Evolutionary conservation across 2,329 filamentous ascomycete species (phyloP).

Genomic region (Arthrinium phaeospermum): DNA sequence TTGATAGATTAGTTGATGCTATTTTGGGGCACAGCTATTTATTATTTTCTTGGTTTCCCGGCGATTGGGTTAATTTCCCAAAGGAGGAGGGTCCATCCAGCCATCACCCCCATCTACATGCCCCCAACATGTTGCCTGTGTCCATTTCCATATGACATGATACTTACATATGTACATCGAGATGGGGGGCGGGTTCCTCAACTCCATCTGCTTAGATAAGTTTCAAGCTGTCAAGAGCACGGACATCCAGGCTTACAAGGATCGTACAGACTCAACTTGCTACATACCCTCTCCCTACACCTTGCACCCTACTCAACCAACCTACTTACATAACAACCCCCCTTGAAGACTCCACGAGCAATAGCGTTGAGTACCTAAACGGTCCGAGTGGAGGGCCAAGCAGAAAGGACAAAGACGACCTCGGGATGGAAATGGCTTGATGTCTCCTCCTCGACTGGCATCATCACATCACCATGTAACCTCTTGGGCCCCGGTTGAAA

Average conservation of each 20-base stretch:
- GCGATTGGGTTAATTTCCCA: constrained; percentile 16
- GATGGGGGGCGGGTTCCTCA: neutral
- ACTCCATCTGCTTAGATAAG: neutral
- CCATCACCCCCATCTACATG: neutral
- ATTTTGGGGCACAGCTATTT: constrained; percentile 11
- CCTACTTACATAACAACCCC: neutral
- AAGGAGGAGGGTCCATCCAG: neutral
- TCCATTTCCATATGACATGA: neutral
- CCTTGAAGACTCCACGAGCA: constrained; percentile 2
- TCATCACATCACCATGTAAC: neutral
- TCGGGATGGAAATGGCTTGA: neutral
- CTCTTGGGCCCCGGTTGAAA: neutral
- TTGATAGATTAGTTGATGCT: neutral
- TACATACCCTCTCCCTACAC: neutral
- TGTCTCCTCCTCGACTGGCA: neutral
- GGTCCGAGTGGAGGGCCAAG: neutral
- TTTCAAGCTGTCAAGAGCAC: neutral
- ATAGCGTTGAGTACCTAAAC: neutral
- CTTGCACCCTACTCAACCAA: neutral
- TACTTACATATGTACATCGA: neutral
- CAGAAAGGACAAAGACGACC: neutral
- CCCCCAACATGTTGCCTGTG: neutral
- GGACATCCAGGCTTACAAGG: too few relatives aligned
- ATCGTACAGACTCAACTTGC: neutral
- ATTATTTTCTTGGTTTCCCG: constrained; percentile 2